Evolutionary conservation across 1,139 yeast genomes (phyloP).

Genomic region (Protomyces gravidus): DNA sequence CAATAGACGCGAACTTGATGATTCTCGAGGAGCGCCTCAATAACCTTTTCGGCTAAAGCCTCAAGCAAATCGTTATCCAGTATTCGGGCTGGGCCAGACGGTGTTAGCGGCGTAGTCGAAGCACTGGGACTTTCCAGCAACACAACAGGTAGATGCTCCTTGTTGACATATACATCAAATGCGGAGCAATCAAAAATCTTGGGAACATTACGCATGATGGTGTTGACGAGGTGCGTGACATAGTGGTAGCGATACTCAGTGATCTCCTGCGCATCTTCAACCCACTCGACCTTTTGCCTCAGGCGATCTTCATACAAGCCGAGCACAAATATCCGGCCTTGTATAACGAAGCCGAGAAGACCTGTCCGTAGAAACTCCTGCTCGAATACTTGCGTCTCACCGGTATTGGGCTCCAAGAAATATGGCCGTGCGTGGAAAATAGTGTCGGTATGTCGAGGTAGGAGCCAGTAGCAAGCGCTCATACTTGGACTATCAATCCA

Average conservation of each 20-base stretch:
- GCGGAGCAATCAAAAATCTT: slow-evolving; percentile 64
- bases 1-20: slow-evolving; percentile 80
- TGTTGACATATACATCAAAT: slow-evolving; percentile 79
- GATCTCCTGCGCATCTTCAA: slow-evolving; percentile 34
- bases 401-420: slow-evolving; percentile 13
- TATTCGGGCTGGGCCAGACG: slow-evolving; percentile 40
- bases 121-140: slow-evolving; percentile 82
- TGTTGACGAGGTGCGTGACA: slow-evolving; percentile 73
- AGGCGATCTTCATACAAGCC: slow-evolving; percentile 91
- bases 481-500: slow-evolving; percentile 92
- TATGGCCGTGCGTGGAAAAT: slow-evolving; percentile 66
- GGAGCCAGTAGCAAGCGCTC: slow-evolving; percentile 83
- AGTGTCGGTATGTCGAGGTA: slow-evolving; percentile 61
- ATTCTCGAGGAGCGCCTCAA: slow-evolving; percentile 60
- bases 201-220: slow-evolving; percentile 75
- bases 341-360: slow-evolving; percentile 74
- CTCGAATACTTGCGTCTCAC: slow-evolving; percentile 19
- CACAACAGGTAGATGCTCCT: slow-evolving; percentile 80
- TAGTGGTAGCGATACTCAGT: slow-evolving; percentile 61
- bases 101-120: slow-evolving; percentile 40
- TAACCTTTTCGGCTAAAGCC: slow-evolving; percentile 51
- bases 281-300: slow-evolving; percentile 52
- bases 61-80: slow-evolving; percentile 60
- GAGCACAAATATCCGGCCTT: slow-evolving; percentile 80
- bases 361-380: slow-evolving; percentile 82